phyloP scores from a whole-genome alignment of 75 land plant genomes.

The Gnetum montanum region DNA sequence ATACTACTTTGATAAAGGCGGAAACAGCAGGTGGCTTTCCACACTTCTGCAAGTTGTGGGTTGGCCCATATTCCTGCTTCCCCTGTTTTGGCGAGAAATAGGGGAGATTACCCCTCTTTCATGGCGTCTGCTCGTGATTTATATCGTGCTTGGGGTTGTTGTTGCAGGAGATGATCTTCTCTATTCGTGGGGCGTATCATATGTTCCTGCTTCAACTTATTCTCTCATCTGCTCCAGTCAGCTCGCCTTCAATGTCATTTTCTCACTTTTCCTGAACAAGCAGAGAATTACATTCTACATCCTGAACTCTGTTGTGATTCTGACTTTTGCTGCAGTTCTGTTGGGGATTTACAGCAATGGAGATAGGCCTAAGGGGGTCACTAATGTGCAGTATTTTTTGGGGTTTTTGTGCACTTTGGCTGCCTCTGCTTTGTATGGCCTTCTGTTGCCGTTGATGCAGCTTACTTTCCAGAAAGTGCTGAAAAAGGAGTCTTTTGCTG shows the following conservation, averaged over 20 bases:
- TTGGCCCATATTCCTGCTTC: too few relatives aligned
- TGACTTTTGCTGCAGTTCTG: conserved; percentile 41
- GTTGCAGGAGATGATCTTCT: conserved; percentile 51
- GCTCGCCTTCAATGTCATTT: conserved; percentile 51
- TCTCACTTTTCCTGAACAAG: conserved; percentile 35
- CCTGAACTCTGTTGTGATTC: conserved; percentile 42
- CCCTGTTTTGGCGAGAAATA: too few relatives aligned
- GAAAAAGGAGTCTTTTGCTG: conserved; percentile 34
- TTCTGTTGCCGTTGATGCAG: conserved; percentile 41
- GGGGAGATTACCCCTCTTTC: conserved; percentile 6
- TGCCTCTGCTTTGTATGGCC: conserved; percentile 49
- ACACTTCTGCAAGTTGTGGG: too few relatives aligned
- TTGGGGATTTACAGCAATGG: conserved; percentile 23
- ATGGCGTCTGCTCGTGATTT: conserved; percentile 15
- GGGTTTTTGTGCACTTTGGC: conserved; percentile 46
- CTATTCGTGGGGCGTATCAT: conserved; percentile 45
- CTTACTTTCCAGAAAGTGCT: conserved; percentile 33
- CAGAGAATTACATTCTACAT: conserved; percentile 39
- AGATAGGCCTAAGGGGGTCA: conserved; percentile 10
- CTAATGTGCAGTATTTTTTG: conserved; percentile 9
- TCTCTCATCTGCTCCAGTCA: conserved; percentile 47
- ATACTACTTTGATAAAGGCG: too few relatives aligned
- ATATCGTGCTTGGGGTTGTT: conserved; percentile 28
- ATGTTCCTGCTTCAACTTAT: conserved; percentile 58
- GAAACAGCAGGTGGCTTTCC: too few relatives aligned